Evolutionary conservation across 1,284 basidiomycete genomes (phyloP), one percentile per base, ranked within the genome.

Genomic region (Anthracocystis panici-leucophaei): DNA sequence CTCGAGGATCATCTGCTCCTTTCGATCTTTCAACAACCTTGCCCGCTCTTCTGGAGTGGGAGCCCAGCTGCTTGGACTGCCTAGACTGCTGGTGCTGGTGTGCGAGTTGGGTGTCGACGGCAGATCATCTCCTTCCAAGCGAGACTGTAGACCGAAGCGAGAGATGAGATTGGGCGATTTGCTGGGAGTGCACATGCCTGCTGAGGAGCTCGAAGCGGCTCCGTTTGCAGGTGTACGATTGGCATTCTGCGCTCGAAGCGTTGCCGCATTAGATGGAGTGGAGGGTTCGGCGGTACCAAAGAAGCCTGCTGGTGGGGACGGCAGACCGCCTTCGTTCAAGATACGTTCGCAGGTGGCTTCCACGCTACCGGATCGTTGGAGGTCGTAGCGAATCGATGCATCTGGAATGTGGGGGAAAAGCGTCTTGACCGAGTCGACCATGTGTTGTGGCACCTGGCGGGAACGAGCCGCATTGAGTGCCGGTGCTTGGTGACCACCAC

Each of bases 381-480:
- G 72, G 48, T 83, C 81, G 57, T 79, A 82, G 18, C 80, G 78
- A 14, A 83, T 83, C 6, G 80, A 74, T 9, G 70, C 71, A 18
- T 80, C 79, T 8, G 81, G 61, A 23, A 83, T 75, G 57, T 83
- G 77, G 10, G 81, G 81, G 64, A 83, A 83, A 57, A 83, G 77
- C 29, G 79, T 57, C 57, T 74, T 58, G 58, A 83, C 79, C 21
- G 77, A 61, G 38, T 81, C 77, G 46, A 83, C 71, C 78, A 76
- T 80, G 31, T 77, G 59, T 51, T 79, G 80, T 18, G 69, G 73
- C 2, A 68, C 55, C 45, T 61, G 74, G 18, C 74, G 61, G 5
- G 69, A 51, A 35, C 74, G 74, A 12, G 74, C 65, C 2, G 55
- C 52, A 55, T 76, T 71, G 53, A 76, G 38, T 1, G 62, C 61